phyloP scores from a whole-genome alignment of 139 green algal genomes.

The Micromonas commoda region DNA sequence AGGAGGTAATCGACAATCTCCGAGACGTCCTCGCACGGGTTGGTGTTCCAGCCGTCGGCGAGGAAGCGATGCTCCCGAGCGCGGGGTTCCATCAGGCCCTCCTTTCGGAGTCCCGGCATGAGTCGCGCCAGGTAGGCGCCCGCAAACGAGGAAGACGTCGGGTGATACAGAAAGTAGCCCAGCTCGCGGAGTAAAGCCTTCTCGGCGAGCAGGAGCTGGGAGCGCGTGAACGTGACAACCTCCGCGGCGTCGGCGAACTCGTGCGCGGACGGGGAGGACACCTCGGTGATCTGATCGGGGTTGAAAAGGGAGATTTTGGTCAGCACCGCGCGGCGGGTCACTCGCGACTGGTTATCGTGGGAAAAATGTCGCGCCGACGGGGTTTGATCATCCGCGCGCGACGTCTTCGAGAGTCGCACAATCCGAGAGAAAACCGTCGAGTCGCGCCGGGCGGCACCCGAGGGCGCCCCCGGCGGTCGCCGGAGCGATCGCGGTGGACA shows the following conservation, averaged over 20 bases:
- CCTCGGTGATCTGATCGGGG: conserved; percentile 3
- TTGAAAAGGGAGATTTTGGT: too few relatives aligned
- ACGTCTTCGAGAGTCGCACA: too few relatives aligned
- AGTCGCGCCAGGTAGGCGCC: neutral
- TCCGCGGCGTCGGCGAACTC: conserved; percentile 2
- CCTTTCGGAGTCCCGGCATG: neutral
- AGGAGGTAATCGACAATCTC: conserved; percentile 8
- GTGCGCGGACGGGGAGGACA: neutral
- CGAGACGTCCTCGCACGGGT: neutral
- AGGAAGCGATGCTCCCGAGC: too few relatives aligned
- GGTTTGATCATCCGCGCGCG: too few relatives aligned
- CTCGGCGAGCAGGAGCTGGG: conserved; percentile 14
- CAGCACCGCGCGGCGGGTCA: too few relatives aligned
- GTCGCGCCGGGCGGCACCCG: too few relatives aligned
- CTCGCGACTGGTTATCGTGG: too few relatives aligned
- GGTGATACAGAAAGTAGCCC: neutral
- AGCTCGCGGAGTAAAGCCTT: conserved; percentile 14
- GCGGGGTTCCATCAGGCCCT: neutral
- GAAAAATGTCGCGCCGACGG: too few relatives aligned
- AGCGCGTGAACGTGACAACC: conserved; percentile 8
- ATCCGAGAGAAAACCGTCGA: too few relatives aligned
- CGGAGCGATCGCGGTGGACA: too few relatives aligned
- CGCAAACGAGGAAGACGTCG: conserved; percentile 3
- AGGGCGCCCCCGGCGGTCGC: too few relatives aligned
- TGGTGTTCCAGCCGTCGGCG: neutral